These are phyloP conservation scores for Candida frijolesensis DNA, from an alignment of 1,139 yeast genomes.

Conservation along the genomic window DNA sequence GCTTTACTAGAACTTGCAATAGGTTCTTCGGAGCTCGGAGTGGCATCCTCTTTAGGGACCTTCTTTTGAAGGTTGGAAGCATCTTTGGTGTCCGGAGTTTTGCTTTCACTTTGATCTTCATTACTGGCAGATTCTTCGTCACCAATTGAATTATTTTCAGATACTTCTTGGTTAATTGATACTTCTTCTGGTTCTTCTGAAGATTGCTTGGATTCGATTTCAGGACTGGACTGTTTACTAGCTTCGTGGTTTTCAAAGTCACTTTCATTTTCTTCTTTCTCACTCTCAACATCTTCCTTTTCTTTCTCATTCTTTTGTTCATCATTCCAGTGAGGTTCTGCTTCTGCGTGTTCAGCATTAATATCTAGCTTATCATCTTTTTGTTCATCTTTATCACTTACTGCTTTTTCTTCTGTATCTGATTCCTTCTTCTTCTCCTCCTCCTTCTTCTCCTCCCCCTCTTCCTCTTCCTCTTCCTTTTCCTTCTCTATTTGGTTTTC, in stretches of 20 bases:
- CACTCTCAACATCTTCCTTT: background rate
- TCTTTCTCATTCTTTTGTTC: background rate
- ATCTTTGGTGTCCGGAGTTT: background rate
- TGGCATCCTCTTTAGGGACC: background rate
- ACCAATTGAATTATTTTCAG: background rate
- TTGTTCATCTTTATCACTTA: background rate
- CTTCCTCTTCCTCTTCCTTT: slow-evolving; percentile 6
- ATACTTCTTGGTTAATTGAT: background rate
- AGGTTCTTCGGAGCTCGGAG: background rate
- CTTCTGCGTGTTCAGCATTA: background rate
- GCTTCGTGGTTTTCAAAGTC: background rate
- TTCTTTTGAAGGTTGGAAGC: background rate
- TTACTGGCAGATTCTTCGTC: background rate
- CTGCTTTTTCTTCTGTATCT: background rate
- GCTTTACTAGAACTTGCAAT: background rate
- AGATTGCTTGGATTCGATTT: background rate
- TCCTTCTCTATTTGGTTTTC: slow-evolving; percentile 16
- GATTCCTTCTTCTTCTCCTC: slow-evolving; percentile 2
- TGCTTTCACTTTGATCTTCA: background rate
- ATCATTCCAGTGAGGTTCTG: background rate
- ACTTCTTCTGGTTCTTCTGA: background rate
- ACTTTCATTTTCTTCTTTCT: background rate
- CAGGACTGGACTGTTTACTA: background rate
- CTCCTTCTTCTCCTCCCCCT: slow-evolving; percentile 3
- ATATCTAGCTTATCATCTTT: background rate